Base-by-base conservation (phyloP, 179 eudicot genomes). In the Nepenthes alata region DNA sequence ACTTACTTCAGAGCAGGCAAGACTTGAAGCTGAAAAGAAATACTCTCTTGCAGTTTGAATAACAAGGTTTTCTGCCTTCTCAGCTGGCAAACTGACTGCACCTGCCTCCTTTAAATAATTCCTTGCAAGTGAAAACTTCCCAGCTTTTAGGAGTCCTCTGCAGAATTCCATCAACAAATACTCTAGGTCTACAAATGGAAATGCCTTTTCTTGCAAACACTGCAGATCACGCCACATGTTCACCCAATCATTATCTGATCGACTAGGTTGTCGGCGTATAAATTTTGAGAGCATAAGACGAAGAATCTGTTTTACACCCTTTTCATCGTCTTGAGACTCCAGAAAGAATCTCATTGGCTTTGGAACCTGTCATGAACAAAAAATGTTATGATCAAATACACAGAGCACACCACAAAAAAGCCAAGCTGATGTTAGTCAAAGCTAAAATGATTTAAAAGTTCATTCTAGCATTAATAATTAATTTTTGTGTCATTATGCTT, bases 41-140 rank as follows among this genome's bases (percentile, higher is more conserved):
- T 82, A 90, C 63, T 94, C 99, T 66, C 91, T 81, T n/a, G 97
- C 97, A 71, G 97, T 85, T 76, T 90, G 96, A 78, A 94, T 94
- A 74, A 90, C 97, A 44, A 94, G 90, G 76, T 70, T 80, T 74
- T 94, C 99, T 58, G 94, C 94, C 76, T 94, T 90, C 49, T 94
- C 95, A 53, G 85, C 61, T 72, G 95, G 76, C 87, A 94, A 75
- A 74, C 68, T 76, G 71, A 94, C 83, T 61, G 91, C 70, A 72
- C 85, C 88, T 55, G 91, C 73, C 37, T 97, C 99, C 76, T 81
- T 94, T 64, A 94, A 70, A 73, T 90, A 90, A 70, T 85, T 87
- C 74, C 99, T 90, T 50, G 97, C 97, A 59, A 94, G 94, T 48
- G 95, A 78, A 75, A 94, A 94, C 70, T 93, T 94, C 59, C 99